Evolutionary conservation across 192 early-diverging fungal genomes (phyloP), one percentile per base, ranked within the genome.

Genomic region (Coemansia sp.): DNA sequence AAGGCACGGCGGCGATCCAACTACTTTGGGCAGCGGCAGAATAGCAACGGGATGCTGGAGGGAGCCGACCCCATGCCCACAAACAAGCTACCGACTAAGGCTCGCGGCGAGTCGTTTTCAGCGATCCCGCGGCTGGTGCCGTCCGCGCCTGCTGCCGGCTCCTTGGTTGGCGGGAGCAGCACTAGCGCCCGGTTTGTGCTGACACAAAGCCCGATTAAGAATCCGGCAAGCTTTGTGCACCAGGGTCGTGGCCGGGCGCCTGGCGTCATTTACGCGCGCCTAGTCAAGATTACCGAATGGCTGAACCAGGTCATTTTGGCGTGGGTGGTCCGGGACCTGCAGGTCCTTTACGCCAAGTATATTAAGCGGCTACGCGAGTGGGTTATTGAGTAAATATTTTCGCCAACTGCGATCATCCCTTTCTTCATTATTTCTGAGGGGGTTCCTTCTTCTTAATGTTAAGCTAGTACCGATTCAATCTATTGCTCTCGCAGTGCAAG

Each of bases 281-380:
- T 79, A 32, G 56, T 70, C 34, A 62, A 60, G 42, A 38, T 79
- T 17, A 54, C 67, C 14, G 77, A 79, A 27, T 79, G 70, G 67
- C 56, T 74, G 35, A 70, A 60, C 58, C 70, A 73, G 36, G 77
- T 79, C 2, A 45, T 79, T 41, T 23, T 73, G 30, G 77, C 77
- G 9, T 79, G 70, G 70, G 67, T 79, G 31, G 67, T 79, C 25
- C 57, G 67, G 36, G 77, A 79, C 31, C 53, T 79, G 2, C 77
- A 79, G 41, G 77, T 75, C 5, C 41, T 79, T 10, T 70, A 70
- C 46, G 71, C 66, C 20, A 79, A 79, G 64, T 79, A 79, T 44
- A 75, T 70, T 32, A 74, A 75, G 50, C 63, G 77, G 9, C 55
- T 79, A 51, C 71, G 77, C 23, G 77, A 79, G 30, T 79, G 70